Base-by-base conservation (phyloP, 1,139 yeast genomes). In the Taiozyma sp. region DNA sequence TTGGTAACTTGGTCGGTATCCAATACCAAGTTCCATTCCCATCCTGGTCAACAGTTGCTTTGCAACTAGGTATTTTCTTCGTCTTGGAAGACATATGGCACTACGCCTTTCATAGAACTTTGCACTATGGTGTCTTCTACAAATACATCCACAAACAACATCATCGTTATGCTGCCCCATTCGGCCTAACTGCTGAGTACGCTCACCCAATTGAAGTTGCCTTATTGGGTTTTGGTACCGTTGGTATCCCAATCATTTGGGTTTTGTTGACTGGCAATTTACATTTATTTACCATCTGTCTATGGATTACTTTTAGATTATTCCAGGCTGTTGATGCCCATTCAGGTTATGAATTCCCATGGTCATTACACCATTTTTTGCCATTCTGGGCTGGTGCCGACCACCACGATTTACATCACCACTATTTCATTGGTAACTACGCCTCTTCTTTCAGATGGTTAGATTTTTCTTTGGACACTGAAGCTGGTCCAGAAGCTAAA, bases 331-430 rank as follows among this genome's bases (percentile, higher is more conserved):
- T 92, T 51, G 98, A 92, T 68, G 87, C 97, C 34, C 98, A 92
- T 70, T 90, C 97, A 1, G 98, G 98, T 52, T 92, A 92, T 71
- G 97, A 92, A 65, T 92, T 92, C 80, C 97, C 98, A 52, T 86
- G 96, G 91, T 89, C 97, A 7, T 78, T 92, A 66, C 92, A 89
- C 72, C 89, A 91, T 65, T 83, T 91, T 71, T 68, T 92, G 54
- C 97, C 97, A 39, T 80, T 92, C 72, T 92, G 98, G 98, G 96
- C 98, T 19, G 98, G 98, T 54, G 97, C 98, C 23, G 97, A 89
- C 64, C 98, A 92, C 70, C 98, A 92, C 67, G 98, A 92, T 68
- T 90, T 88, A 67, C 98, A 92, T 69, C 98, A 92, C 69, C 96
- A 89, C 67, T 90, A 84, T 71, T 92, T 92, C 71, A 85, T 74